phyloP scores from a whole-genome alignment of 2,329 filamentous ascomycete genomes.

The Xylariales sp. region DNA sequence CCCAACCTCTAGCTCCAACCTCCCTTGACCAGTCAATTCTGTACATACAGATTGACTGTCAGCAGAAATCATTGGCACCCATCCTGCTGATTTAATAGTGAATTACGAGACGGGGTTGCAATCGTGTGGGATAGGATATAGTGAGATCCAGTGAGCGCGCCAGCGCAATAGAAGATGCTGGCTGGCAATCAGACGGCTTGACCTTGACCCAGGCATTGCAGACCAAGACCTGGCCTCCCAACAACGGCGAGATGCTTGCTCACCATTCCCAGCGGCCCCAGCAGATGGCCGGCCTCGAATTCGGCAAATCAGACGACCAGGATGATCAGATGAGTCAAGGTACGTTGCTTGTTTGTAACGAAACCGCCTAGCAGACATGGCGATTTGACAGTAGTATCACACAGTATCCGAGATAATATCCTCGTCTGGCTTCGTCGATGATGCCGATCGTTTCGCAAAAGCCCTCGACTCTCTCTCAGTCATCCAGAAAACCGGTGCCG shows the following conservation, averaged over 20 bases:
- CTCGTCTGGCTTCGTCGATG: slow-evolving; percentile 58
- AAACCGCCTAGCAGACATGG: not conserved
- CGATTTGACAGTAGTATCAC: slow-evolving; percentile 27
- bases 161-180: slow-evolving; percentile 45
- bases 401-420: slow-evolving; percentile 37
- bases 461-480: slow-evolving; percentile 80
- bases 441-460: slow-evolving; percentile 89
- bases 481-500: slow-evolving; percentile 59
- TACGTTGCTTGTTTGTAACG: slow-evolving; percentile 29
- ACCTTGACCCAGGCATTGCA: slow-evolving; percentile 38
- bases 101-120: not conserved
- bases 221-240: slow-evolving; percentile 26
- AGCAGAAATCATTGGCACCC: not conserved
- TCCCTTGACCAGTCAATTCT: slow-evolving; percentile 6
- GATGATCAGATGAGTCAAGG: slow-evolving; percentile 39
- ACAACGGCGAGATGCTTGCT: slow-evolving; percentile 37
- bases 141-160: slow-evolving; percentile 30
- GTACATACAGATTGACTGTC: not conserved
- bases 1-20: slow-evolving; percentile 9
- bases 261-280: slow-evolving; percentile 37
- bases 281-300: slow-evolving; percentile 36
- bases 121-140: slow-evolving; percentile 20
- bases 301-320: slow-evolving; percentile 33
- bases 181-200: slow-evolving; percentile 40
- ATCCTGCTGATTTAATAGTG: not conserved